These are phyloP conservation scores for Starmerella khaoyaiensis DNA, from an alignment of 805 yeast species.

Conservation along the genomic window DNA sequence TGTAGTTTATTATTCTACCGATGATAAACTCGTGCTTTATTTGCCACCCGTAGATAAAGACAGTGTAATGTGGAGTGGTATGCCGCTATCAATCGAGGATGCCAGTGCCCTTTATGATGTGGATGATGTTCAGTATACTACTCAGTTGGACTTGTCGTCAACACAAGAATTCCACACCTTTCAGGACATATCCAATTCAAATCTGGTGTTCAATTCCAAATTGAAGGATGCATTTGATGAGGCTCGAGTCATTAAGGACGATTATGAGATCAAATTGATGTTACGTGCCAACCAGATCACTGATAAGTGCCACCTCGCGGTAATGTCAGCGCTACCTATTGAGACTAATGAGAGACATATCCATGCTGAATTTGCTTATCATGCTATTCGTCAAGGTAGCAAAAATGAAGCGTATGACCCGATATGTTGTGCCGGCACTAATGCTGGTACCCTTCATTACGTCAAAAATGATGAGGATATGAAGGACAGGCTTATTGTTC, in stretches of 20 bases:
- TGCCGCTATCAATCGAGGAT: conserved; percentile 56
- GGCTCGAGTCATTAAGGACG: conserved; percentile 72
- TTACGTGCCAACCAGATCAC: conserved; percentile 72
- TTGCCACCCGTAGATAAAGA: conserved; percentile 76
- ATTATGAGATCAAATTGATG: conserved; percentile 63
- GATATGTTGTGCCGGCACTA: conserved; percentile 86
- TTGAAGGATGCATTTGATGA: conserved; percentile 65
- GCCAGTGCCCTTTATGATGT: conserved; percentile 61
- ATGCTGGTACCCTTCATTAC: conserved; percentile 83
- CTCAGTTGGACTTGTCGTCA: conserved; percentile 33
- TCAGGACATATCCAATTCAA: no score
- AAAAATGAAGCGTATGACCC: conserved; percentile 86
- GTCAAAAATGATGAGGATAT: conserved; percentile 62
- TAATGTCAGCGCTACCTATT: conserved; percentile 83
- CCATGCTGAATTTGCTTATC: conserved; percentile 91
- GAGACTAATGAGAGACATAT: conserved; percentile 79
- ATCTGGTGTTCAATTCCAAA: conserved; percentile 12
- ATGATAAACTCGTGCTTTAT: conserved; percentile 53
- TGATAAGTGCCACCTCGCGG: conserved; percentile 79
- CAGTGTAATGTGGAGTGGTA: conserved; percentile 93
- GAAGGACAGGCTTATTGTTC: conserved; percentile 47
- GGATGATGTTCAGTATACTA: conserved; percentile 59
- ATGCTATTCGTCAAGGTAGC: conserved; percentile 86
- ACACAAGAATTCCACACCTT: conserved; percentile 12
- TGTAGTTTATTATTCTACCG: conserved; percentile 42